Evolutionary conservation across 805 yeast species (phyloP).

Genomic region (Starmerella apis): DNA sequence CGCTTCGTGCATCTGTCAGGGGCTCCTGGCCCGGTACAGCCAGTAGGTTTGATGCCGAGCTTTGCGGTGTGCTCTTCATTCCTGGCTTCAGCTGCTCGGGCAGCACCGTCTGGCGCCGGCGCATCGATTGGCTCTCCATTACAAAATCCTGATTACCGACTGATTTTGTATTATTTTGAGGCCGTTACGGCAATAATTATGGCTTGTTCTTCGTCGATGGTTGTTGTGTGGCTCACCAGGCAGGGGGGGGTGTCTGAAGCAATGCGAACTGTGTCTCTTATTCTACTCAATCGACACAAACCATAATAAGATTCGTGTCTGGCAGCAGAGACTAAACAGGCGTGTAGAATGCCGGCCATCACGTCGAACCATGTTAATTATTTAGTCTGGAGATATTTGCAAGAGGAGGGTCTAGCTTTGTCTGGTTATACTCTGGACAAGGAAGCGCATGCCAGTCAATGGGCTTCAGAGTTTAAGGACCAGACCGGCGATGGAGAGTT

Average conservation of each 20-base stretch:
- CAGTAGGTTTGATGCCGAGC: constrained; percentile 8
- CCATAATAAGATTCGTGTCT: too few species aligned
- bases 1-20: background rate
- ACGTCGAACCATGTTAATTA: constrained; percentile 80
- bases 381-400: constrained; percentile 83
- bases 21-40: background rate
- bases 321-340: too few species aligned
- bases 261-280: too few species aligned
- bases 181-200: too few species aligned
- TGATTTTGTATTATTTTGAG: too few species aligned
- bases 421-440: constrained; percentile 73
- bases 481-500: constrained; percentile 68
- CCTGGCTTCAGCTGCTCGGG: constrained; percentile 21
- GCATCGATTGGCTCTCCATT: constrained; percentile 24
- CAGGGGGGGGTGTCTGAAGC: too few species aligned
- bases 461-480: constrained; percentile 41
- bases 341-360: constrained; percentile 28
- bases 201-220: too few species aligned
- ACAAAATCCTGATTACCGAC: too few species aligned
- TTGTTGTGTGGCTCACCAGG: too few species aligned
- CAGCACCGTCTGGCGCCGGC: constrained; percentile 25
- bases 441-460: constrained; percentile 51
- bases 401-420: constrained; percentile 57
- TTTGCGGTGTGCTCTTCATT: constrained; percentile 2
- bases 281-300: too few species aligned